phyloP scores from a whole-genome alignment of 75 land plant species.

The Pinus tabuliformis region DNA sequence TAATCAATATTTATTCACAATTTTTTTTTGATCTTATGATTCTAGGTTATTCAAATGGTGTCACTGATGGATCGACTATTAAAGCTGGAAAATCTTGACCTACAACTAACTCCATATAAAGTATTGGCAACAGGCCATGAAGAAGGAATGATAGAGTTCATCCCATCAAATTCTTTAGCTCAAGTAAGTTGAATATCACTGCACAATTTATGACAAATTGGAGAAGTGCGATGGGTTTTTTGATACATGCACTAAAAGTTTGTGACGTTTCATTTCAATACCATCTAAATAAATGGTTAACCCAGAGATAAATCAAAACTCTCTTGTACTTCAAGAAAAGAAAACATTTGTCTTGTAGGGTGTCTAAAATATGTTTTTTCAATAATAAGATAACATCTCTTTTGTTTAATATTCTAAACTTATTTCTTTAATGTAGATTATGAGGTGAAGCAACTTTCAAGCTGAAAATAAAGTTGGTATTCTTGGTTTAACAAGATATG shows the following conservation, averaged over 20 bases:
- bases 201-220: neutral
- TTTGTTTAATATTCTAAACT: neutral
- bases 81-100: slow-evolving; percentile 92
- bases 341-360: neutral
- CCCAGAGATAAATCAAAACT: neutral
- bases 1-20: neutral
- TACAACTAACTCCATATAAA: slow-evolving; percentile 93
- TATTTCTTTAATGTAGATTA: too few species aligned
- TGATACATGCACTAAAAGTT: neutral
- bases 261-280: neutral
- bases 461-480: neutral
- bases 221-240: neutral
- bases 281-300: neutral
- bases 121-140: slow-evolving; percentile 97
- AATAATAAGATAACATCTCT: neutral
- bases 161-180: slow-evolving; percentile 91
- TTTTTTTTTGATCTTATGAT: neutral
- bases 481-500: neutral
- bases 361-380: neutral
- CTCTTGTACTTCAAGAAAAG: neutral
- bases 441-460: too few species aligned
- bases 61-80: slow-evolving; percentile 96
- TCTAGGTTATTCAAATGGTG: slow-evolving; percentile 94
- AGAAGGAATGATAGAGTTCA: slow-evolving; percentile 97
- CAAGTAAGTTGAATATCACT: slow-evolving; percentile 43